A percentile compares a stretch with the other conserved stretches of the same genome.
These are phyloP conservation scores for Boletus sp. DNA, from an alignment of 768 basidiomycete genomes.

Conservation along the genomic window DNA sequence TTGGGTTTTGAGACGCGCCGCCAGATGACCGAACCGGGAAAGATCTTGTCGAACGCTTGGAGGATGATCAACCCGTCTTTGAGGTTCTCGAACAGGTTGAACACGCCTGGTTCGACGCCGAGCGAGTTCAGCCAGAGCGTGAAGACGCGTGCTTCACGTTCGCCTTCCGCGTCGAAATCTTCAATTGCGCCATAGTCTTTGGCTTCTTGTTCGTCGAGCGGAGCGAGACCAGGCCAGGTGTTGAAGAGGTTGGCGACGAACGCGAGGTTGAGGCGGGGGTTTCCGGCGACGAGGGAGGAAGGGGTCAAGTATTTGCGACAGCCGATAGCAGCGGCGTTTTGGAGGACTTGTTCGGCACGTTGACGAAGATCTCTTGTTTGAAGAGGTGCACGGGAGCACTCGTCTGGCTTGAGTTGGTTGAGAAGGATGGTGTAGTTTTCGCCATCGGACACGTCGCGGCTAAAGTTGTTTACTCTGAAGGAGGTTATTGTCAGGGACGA, in stretches of 20 bases:
- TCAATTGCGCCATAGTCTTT: constrained; percentile 88
- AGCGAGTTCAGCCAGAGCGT: constrained; percentile 98
- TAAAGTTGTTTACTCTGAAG: constrained; percentile 93
- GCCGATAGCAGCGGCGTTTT: constrained; percentile 90
- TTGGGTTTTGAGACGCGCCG: constrained; percentile 94
- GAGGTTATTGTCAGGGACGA: background rate
- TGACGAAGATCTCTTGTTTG: constrained; percentile 78
- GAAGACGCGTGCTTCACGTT: constrained; percentile 96
- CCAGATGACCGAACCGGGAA: constrained; percentile 92
- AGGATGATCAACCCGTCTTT: constrained; percentile 89
- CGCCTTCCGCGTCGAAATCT: constrained; percentile 98
- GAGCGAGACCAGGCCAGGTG: constrained; percentile 91
- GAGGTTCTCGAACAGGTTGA: constrained; percentile 94
- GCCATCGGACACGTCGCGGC: constrained; percentile 93
- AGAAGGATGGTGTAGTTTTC: constrained; percentile 97
- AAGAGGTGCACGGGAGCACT: constrained; percentile 88
- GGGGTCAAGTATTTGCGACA: constrained; percentile 96
- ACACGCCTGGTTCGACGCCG: constrained; percentile 93
- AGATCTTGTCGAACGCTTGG: constrained; percentile 95
- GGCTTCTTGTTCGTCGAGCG: constrained; percentile 90
- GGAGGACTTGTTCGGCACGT: constrained; percentile 90
- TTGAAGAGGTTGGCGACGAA: constrained; percentile 99
- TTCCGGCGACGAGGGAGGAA: constrained; percentile 87
- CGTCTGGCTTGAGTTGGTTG: constrained; percentile 91
- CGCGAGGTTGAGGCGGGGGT: constrained; percentile 95